Conservation (phyloP, 495 filamentous ascomycete genomes). For the Massariosphaeria phaeospora region DNA sequence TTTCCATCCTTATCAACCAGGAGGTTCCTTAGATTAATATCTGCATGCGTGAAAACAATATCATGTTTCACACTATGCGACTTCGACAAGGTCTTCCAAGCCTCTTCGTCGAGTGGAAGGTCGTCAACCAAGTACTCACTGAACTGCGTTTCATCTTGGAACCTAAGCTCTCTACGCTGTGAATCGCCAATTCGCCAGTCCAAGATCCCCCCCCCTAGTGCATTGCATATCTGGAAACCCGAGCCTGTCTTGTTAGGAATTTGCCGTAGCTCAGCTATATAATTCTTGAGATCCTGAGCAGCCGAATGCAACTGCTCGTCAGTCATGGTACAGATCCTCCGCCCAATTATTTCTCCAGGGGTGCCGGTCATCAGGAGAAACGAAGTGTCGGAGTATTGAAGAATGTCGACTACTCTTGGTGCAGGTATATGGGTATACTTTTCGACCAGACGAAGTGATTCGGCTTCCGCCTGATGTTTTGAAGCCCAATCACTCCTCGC, state of each 20-base stretch:
- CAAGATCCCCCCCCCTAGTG: slow-evolving; percentile 8
- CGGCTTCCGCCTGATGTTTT: slow-evolving; percentile 8
- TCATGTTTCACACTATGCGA: slow-evolving; percentile 10
- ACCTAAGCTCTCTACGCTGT: slow-evolving; percentile 8
- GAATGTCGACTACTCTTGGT: slow-evolving; percentile 6
- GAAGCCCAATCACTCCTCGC: slow-evolving; percentile 2
- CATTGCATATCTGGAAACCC: slow-evolving; percentile 14
- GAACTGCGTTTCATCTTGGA: slow-evolving; percentile 4
- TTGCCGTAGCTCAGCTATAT: slow-evolving; percentile 8
- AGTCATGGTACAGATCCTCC: slow-evolving; percentile 6
- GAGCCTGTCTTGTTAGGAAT: slow-evolving; percentile 12
- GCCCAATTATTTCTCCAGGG: not conserved
- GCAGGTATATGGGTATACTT: slow-evolving; percentile 7
- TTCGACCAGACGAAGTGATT: slow-evolving; percentile 9
- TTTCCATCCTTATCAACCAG: slow-evolving; percentile 13
- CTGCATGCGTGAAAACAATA: slow-evolving; percentile 21
- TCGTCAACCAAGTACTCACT: slow-evolving; percentile 1
- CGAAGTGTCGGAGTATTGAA: slow-evolving; percentile 10
- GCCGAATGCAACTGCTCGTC: slow-evolving; percentile 4
- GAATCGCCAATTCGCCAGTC: slow-evolving; percentile 15
- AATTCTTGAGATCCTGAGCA: slow-evolving; percentile 6
- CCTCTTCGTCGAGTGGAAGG: slow-evolving; percentile 9
- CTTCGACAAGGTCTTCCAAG: slow-evolving; percentile 2
- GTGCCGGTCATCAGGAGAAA: slow-evolving; percentile 13
- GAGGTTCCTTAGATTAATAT: slow-evolving; percentile 12